A percentile compares a stretch with the other conserved stretches of the same genome.
These are phyloP conservation scores for Crithidia sp. DNA, from an alignment of 208 protist species.

Conservation along the genomic window DNA sequence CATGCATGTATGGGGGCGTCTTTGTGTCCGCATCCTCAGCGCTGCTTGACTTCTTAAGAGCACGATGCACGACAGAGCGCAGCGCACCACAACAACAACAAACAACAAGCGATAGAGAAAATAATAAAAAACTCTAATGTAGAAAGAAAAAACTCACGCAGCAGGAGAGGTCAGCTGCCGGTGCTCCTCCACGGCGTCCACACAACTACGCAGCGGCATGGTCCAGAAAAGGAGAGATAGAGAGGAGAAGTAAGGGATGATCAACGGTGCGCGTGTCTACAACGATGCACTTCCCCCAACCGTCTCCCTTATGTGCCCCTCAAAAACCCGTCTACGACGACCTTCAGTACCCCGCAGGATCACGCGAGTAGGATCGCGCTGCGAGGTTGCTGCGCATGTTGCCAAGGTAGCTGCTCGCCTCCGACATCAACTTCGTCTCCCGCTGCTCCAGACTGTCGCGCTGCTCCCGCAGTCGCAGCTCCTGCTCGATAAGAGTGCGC, in stretches of 20 bases:
- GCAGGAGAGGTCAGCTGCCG: too few relatives aligned
- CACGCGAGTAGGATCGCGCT: conserved; percentile 69
- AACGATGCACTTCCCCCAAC: background rate
- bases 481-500: conserved; percentile 88
- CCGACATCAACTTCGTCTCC: conserved; percentile 88
- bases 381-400: conserved; percentile 72
- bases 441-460: conserved; percentile 88
- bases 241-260: too few relatives aligned
- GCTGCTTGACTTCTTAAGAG: too few relatives aligned
- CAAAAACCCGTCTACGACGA: background rate
- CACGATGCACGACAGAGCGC: too few relatives aligned
- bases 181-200: background rate
- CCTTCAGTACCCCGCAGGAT: conserved; percentile 49
- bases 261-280: too few relatives aligned
- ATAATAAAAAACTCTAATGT: conserved; percentile 17
- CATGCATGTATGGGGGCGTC: too few relatives aligned
- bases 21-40: too few relatives aligned
- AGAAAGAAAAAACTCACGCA: background rate
- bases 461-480: conserved; percentile 88
- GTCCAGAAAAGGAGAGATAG: too few relatives aligned
- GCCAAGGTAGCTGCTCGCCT: conserved; percentile 83
- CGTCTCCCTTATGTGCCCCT: background rate
- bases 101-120: background rate
- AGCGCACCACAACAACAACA: too few relatives aligned
- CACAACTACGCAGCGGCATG: background rate